Evolutionary conservation across 2,329 filamentous ascomycete species (phyloP).

Genomic region (Neonectria hederae): DNA sequence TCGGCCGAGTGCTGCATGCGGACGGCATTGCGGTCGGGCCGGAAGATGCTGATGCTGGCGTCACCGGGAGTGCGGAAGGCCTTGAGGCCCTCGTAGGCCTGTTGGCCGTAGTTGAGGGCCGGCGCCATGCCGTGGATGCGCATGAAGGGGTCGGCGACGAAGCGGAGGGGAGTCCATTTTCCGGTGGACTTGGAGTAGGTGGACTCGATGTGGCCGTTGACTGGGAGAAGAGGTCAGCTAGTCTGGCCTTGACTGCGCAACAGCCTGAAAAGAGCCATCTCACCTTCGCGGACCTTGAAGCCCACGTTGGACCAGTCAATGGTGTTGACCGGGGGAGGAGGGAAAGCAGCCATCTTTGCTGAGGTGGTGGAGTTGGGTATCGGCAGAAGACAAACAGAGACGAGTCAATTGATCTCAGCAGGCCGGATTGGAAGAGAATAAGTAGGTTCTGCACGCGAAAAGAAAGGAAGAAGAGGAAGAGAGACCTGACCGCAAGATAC

Average conservation of each 20-base stretch:
- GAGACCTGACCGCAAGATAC: conserved; percentile 11
- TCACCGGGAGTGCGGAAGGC: conserved; percentile 84
- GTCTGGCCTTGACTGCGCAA: background rate
- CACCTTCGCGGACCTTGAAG: conserved; percentile 91
- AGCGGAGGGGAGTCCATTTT: conserved; percentile 80
- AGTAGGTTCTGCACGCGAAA: background rate
- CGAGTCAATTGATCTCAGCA: conserved; percentile 1
- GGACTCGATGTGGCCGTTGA: conserved; percentile 94
- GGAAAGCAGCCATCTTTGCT: conserved; percentile 66
- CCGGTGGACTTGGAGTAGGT: conserved; percentile 79
- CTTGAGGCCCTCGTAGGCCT: conserved; percentile 98
- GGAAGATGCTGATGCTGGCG: conserved; percentile 82
- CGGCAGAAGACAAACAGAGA: background rate
- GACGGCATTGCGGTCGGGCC: conserved; percentile 82
- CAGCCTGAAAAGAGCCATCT: conserved; percentile 26
- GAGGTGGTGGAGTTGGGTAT: background rate
- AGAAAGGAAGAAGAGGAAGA: background rate
- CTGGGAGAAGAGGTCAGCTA: conserved; percentile 57
- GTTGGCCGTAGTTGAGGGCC: conserved; percentile 95
- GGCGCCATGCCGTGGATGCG: conserved; percentile 95
- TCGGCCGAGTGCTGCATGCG: conserved; percentile 87
- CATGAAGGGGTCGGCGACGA: conserved; percentile 85
- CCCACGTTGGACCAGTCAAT: conserved; percentile 96
- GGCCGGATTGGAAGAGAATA: background rate
- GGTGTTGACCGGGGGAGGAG: conserved; percentile 79